A percentile compares a stretch with the other conserved stretches of the same genome.
phyloP scores from a whole-genome alignment of 345 rosid species.

The Eucalyptus melliodora region DNA sequence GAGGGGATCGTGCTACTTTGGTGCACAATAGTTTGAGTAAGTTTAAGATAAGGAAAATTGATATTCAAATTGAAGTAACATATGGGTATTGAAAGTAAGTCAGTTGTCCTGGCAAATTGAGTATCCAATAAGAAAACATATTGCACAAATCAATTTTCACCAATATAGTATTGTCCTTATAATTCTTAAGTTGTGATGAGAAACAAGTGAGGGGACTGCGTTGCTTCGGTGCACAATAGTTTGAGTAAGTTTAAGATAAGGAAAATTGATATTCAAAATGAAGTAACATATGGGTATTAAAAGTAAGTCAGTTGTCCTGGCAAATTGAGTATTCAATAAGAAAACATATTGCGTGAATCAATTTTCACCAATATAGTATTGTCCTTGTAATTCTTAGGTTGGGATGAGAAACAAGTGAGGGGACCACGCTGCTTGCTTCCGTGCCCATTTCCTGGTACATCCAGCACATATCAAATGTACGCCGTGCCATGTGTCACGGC shows the following conservation, averaged over 20 bases:
- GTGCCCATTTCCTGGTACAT: background rate
- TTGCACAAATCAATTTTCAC: background rate
- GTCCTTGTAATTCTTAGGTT: background rate
- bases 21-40: background rate
- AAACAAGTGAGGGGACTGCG: background rate
- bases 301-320: background rate
- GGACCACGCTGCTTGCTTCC: background rate
- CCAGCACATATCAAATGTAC: background rate
- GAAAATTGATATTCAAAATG: background rate
- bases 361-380: background rate
- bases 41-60: background rate
- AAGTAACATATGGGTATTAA: background rate
- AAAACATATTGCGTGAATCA: background rate
- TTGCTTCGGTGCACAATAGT: background rate
- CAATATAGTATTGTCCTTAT: background rate
- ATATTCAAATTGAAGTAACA: background rate
- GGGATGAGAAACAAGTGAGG: background rate
- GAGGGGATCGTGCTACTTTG: too few species aligned
- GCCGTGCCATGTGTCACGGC: too few species aligned
- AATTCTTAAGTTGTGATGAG: background rate
- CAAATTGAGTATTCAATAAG: background rate
- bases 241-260: background rate
- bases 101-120: background rate
- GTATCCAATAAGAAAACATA: background rate
- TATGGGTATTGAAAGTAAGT: background rate